Conservation (phyloP, 768 basidiomycete genomes). For the Podaxis sp. region DNA sequence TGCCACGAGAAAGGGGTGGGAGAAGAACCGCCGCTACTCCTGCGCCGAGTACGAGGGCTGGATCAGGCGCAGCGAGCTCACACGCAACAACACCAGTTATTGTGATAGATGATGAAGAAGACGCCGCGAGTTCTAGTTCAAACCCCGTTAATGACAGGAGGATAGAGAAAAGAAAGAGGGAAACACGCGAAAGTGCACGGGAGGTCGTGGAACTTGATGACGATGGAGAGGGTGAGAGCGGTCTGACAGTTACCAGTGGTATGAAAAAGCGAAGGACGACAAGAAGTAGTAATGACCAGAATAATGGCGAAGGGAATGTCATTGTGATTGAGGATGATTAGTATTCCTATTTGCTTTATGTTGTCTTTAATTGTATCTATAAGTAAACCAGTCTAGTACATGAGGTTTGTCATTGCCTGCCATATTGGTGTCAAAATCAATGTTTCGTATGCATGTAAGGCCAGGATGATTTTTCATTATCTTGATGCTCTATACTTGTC, state of each 20-base stretch:
- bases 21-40: background rate
- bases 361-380: background rate
- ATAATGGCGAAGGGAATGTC: background rate
- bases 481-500: background rate
- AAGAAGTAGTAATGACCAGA: background rate
- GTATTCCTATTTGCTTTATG: background rate
- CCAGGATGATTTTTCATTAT: background rate
- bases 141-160: background rate
- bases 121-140: background rate
- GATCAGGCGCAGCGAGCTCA: background rate
- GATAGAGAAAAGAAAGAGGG: constrained; percentile 8
- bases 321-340: constrained; percentile 16
- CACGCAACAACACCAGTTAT: background rate
- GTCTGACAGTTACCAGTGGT: background rate
- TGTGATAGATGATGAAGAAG: constrained; percentile 6
- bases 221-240: background rate
- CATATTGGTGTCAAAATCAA: background rate
- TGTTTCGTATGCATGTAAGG: background rate
- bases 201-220: constrained; percentile 7
- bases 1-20: constrained; percentile 1
- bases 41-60: background rate
- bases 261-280: constrained; percentile 8
- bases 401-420: background rate
- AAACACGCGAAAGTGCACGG: background rate
- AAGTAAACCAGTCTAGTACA: background rate